Evolutionary conservation across 352 stramenopile genomes (phyloP), one percentile per base, ranked within the genome.

Genomic region (Thalassiosira mediterranea): DNA sequence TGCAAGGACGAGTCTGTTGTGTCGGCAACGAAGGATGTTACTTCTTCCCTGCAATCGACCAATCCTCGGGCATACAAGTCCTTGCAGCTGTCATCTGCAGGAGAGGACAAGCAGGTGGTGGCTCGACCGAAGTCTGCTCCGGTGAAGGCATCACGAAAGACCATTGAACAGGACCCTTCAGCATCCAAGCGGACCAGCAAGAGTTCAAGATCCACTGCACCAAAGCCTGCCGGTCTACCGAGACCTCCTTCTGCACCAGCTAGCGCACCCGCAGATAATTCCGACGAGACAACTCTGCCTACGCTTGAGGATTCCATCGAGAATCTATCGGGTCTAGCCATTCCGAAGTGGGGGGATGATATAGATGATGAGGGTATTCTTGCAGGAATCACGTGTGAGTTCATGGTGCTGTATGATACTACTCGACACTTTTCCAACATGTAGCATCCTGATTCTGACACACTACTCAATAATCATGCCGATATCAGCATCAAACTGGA

Each of bases 31-130:
- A 66, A 76, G n/a, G 48, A 52, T 10, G 40, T 82, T 4, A 79
- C 87, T 51, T 73, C 74, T 13, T 58, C 70, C 4, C 60, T 94
- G 11, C 34, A 90, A 58, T 37, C 60, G 44, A 70, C 66, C 10
- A 86, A 92, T 72, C 70, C 84, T 19, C 47, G 88, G 48, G 86
- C 76, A 13, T 91, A 79, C 64, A 94, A 94, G 69, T 61, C 74
- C 48, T 51, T 91, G 8, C 15, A 74, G 46, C 59, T 76, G 1
- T 56, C 69, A 65, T 63, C 58, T 19, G 44, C 51, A 47, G 46
- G 47, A 46, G n/a, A n/a, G 13, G 49, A 61, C 46, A 7, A 13
- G 10, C 42, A 54, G 13, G 37, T 26, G 69, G 11, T 13, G 3
- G 11, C 42, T 21, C 54, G 48, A 64, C 57, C 65, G 25, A 38